Evolutionary conservation across 345 rosid genomes (phyloP).

Genomic region (Brassica incana): DNA sequence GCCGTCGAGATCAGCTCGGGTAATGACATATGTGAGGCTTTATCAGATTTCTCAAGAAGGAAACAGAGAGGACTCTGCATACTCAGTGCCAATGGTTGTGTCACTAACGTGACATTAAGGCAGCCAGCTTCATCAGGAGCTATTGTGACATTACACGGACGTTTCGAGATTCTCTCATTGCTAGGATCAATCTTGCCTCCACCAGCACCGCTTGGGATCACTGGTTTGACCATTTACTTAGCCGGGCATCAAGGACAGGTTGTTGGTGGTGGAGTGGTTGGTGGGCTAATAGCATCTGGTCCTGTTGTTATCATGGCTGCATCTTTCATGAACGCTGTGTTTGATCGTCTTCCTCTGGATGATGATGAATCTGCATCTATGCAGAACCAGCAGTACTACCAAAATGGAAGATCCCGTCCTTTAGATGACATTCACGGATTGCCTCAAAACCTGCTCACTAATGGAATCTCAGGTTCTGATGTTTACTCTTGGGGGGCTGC

Average conservation of each 20-base stretch:
- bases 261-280: slow-evolving; percentile 87
- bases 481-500: slow-evolving; percentile 63
- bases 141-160: slow-evolving; percentile 86
- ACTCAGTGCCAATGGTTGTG: slow-evolving; percentile 19
- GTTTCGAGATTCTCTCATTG: slow-evolving; percentile 91
- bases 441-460: slow-evolving; percentile 71
- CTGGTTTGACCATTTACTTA: slow-evolving; percentile 82
- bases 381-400: slow-evolving; percentile 56
- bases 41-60: background rate
- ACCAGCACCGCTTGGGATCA: slow-evolving; percentile 83
- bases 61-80: background rate
- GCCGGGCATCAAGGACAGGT: slow-evolving; percentile 95
- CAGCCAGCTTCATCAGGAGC: slow-evolving; percentile 67
- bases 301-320: slow-evolving; percentile 92
- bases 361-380: slow-evolving; percentile 55
- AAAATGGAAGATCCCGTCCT: slow-evolving; percentile 58
- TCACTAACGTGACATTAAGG: background rate
- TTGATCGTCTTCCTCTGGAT: slow-evolving; percentile 84
- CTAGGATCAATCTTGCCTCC: slow-evolving; percentile 91
- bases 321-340: slow-evolving; percentile 88
- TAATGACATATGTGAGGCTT: slow-evolving; percentile 54
- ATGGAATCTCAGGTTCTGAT: slow-evolving; percentile 57
- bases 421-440: slow-evolving; percentile 63
- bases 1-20: slow-evolving; percentile 96
- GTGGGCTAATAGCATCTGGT: slow-evolving; percentile 85